phyloP scores from a whole-genome alignment of 148 eudicot species.

The Rhododendron williamsianum region DNA sequence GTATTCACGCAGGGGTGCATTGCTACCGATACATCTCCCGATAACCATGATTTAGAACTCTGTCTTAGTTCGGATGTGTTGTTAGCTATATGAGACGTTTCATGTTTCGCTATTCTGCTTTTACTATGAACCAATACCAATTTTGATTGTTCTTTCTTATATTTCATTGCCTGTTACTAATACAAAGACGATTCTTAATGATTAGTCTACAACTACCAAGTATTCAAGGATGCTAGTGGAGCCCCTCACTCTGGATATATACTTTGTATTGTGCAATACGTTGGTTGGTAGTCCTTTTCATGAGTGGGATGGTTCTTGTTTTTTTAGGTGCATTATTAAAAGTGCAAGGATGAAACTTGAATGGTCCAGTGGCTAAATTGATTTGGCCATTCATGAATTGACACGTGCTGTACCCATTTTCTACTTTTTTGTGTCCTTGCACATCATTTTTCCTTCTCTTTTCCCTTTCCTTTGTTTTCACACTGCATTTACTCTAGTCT shows the following conservation, averaged over 20 bases:
- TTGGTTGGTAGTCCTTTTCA: slow-evolving; percentile 7
- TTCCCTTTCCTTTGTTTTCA: neutral
- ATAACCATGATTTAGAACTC: neutral
- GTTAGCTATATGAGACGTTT: neutral
- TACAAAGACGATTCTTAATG: neutral
- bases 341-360: neutral
- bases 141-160: neutral
- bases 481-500: slow-evolving; percentile 10
- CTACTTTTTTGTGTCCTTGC: slow-evolving; percentile 4
- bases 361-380: slow-evolving; percentile 6
- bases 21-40: neutral
- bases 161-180: neutral
- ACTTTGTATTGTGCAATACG: no score
- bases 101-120: neutral
- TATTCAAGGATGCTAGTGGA: neutral
- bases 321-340: slow-evolving; percentile 17
- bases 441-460: neutral
- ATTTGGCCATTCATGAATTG: slow-evolving; percentile 1
- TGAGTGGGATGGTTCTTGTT: slow-evolving; percentile 11
- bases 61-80: neutral
- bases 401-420: slow-evolving; percentile 5
- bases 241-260: neutral
- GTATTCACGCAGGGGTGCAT: neutral
- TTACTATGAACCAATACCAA: neutral
- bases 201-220: neutral